Evolutionary conservation across 1,284 basidiomycete species (phyloP).

Genomic region (Pascua guehoae): DNA sequence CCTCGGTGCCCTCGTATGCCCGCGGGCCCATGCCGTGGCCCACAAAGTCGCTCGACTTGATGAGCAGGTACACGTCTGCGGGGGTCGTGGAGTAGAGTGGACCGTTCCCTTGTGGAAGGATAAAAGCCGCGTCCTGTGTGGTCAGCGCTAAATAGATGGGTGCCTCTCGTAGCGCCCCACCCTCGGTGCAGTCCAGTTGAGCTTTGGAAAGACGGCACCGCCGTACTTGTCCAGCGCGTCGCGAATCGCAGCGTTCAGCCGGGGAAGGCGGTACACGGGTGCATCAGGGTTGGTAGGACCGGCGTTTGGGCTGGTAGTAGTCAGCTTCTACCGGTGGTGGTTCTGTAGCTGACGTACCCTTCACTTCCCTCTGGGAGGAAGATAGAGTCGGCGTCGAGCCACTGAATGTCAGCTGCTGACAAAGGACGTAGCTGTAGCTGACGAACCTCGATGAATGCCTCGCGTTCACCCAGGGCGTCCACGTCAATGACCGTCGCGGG

Average conservation of each 20-base stretch:
- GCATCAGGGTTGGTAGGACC: slow-evolving; percentile 4
- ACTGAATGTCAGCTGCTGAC: slow-evolving; percentile 15
- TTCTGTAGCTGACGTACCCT: slow-evolving; percentile 9
- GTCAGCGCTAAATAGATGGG: too few species aligned
- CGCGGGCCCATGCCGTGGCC: slow-evolving; percentile 66
- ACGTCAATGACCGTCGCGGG: slow-evolving; percentile 75
- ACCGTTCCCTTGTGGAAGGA: slow-evolving; percentile 69
- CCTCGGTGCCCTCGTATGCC: slow-evolving; percentile 42
- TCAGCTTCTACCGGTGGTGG: too few species aligned
- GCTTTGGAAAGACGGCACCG: slow-evolving; percentile 81
- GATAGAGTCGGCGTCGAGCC: slow-evolving; percentile 29
- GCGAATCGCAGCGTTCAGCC: slow-evolving; percentile 70
- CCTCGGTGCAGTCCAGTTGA: slow-evolving; percentile 88
- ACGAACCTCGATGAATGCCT: slow-evolving; percentile 71
- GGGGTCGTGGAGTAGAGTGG: slow-evolving; percentile 82
- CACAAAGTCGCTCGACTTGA: slow-evolving; percentile 91
- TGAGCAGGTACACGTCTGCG: slow-evolving; percentile 82
- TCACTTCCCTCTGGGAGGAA: slow-evolving; percentile 57
- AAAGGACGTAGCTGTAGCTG: background rate
- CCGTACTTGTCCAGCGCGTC: slow-evolving; percentile 62
- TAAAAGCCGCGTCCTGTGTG: slow-evolving; percentile 81
- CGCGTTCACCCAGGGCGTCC: slow-evolving; percentile 76
- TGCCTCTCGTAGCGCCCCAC: slow-evolving; percentile 50
- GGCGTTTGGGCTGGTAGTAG: background rate
- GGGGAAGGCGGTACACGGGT: slow-evolving; percentile 58